Percentiles rank a stretch among this genome's conserved stretches.
Evolutionary conservation across 257 asterid genomes (phyloP).

Genomic region (Petunia secreta): DNA sequence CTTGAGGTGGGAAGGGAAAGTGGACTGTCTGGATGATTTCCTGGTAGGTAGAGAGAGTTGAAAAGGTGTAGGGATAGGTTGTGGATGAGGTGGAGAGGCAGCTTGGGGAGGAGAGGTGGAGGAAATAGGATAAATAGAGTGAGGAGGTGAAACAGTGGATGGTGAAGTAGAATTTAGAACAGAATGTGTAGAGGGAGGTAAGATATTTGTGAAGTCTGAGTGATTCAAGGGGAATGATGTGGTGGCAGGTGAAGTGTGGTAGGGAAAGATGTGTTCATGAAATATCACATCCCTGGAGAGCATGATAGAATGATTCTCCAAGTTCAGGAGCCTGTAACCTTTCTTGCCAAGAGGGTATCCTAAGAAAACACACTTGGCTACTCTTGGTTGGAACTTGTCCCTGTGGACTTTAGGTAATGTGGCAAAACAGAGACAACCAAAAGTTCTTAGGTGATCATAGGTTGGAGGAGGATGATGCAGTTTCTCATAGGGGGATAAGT

Average conservation of each 20-base stretch:
- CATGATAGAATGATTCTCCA: neutral
- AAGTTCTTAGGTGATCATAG: neutral
- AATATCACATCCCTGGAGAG: neutral
- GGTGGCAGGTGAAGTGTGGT: neutral
- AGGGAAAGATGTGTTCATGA: neutral
- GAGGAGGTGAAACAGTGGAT: neutral
- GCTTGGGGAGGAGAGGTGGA: neutral
- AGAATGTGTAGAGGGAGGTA: neutral
- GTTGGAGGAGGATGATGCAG: neutral
- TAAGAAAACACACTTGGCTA: neutral
- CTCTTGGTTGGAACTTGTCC: neutral
- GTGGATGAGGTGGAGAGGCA: neutral
- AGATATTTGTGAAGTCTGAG: neutral
- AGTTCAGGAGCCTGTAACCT: neutral
- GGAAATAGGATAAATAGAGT: neutral
- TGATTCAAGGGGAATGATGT: neutral
- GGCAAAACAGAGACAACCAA: slow-evolving; percentile 20
- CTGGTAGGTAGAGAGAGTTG: neutral
- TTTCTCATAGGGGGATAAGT: neutral
- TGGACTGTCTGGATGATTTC: neutral
- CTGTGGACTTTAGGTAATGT: neutral
- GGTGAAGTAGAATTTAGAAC: neutral
- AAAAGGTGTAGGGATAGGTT: neutral
- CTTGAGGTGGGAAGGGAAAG: neutral
- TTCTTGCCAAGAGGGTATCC: slow-evolving; percentile 11